Base-by-base conservation (phyloP, 73 alveolate species). In the Paramecium biaurelia region DNA sequence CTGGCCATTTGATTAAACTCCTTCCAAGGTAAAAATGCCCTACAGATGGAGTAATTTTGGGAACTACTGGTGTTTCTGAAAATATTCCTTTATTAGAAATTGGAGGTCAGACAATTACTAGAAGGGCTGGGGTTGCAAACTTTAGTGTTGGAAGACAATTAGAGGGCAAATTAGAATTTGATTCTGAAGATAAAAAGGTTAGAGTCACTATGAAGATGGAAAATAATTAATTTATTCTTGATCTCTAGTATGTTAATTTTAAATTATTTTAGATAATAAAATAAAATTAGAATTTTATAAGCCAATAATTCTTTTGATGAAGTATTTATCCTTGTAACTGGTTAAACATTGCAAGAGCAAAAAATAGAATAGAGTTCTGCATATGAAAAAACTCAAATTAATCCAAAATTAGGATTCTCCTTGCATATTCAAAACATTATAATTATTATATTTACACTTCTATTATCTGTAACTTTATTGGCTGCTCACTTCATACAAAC, bases 391-490 rank as follows among this genome's bases (percentile, higher is more conserved):
- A 63, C 84, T 12, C 6, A 26, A 63, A 32, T 63, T 7, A 32
- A 63, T 63, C 84, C 84, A 23, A 63, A 63, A 63, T 63, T 63
- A 7, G 84, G 84, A 3, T 63, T 63, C 45, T 63, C 84, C 12
- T 32, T 63, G 6, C 84, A 63, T 30, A 63, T 63, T 26, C 45
- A 63, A 32, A 30, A 26, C 24, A 26, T 63, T n/a, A 11, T 63
- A 5, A 30, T 32, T 7, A 63, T 63, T 7, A 7, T 63, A 9
- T 63, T 63, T 63, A 63, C 84, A 26, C 84, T 63, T 63, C 41
- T 26, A 12, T 63, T 32, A 30, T 63, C 34, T 2, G 26, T 63
- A 1, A 32, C 12, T 9, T 63, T 63, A 32, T 63, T 63, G 24
- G 45, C 45, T 26, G 41, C 30, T 3, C 45, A 63, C 26, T 30